Conservation (phyloP, 2,329 filamentous ascomycete species). For the Talaromyces rugulosus region DNA sequence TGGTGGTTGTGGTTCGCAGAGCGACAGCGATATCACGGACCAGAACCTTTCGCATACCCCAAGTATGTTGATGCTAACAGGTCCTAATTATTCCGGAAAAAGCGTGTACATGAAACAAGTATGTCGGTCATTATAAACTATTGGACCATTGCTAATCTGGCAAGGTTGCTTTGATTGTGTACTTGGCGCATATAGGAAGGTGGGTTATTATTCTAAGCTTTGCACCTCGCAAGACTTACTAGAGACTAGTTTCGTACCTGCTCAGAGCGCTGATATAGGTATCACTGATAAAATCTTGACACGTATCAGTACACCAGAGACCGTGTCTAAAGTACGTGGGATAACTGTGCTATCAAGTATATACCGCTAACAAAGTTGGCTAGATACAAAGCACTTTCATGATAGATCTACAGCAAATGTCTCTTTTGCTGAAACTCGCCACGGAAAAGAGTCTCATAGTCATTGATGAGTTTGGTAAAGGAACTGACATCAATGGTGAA, state of each 20-base stretch:
- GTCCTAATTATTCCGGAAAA: slow-evolving; percentile 95
- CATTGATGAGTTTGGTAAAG: slow-evolving; percentile 87
- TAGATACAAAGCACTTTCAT: slow-evolving; percentile 63
- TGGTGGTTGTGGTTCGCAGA: slow-evolving; percentile 54
- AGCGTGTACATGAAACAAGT: slow-evolving; percentile 89
- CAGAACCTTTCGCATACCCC: slow-evolving; percentile 36
- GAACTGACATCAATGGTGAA: slow-evolving; percentile 56
- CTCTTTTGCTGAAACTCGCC: slow-evolving; percentile 68
- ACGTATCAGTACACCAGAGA: slow-evolving; percentile 71
- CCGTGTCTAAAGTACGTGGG: slow-evolving; percentile 52
- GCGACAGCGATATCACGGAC: background rate
- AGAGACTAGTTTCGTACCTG: slow-evolving; percentile 71
- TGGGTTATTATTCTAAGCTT: slow-evolving; percentile 16
- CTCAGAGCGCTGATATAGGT: slow-evolving; percentile 69
- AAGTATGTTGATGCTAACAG: slow-evolving; percentile 76
- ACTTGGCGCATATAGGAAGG: slow-evolving; percentile 81
- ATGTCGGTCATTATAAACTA: background rate
- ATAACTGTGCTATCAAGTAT: background rate
- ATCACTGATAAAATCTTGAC: slow-evolving; percentile 91
- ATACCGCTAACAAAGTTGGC: background rate
- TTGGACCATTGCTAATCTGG: background rate
- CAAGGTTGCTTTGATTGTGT: slow-evolving; percentile 75
- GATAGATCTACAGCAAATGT: slow-evolving; percentile 84
- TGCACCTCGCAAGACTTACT: background rate
- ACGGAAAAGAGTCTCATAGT: slow-evolving; percentile 75